Evolutionary conservation across 192 early-diverging fungal species (phyloP), one percentile per base, ranked within the genome.

Genomic region (Cladochytrium replicatum): DNA sequence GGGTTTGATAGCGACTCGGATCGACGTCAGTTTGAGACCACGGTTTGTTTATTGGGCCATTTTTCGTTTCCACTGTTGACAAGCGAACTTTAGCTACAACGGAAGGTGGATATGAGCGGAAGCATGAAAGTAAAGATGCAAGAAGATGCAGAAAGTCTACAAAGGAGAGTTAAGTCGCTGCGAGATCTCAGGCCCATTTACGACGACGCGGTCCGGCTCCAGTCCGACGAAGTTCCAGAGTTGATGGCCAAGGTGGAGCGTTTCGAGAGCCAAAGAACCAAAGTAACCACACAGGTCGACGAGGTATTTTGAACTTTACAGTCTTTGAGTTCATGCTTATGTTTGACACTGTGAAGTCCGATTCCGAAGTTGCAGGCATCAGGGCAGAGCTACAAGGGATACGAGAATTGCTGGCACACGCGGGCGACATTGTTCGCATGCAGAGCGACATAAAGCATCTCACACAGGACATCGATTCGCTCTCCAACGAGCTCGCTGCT

Each of bases 1-100:
- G 66, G 63, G 0, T 95, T 92, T 64, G 61, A 60, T n/a, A 50
- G 47, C 29, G 59, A 72, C 8, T 46, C 63, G 5, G 86, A 80
- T 9, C 51, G 32, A 15, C 45, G 52, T 17, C 48, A 27, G 30
- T 72, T 70, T 65, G 9, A 56, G 9, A 51, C 31, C 43, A 67
- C 60, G 54, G 72, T 69, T 43, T 34, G 39, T n/a, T 51, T 44
- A 41, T 7, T 44, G 29, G 4, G n/a, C 15, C 32, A 28, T 5
- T 42, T 54, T 5, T 24, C 21, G 21, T 32, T 38, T 29, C 8
- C 6, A 27, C n/a, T 4, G 6, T 30, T 19, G 41, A 15, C 21
- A 9, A 26, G 41, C 7, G 29, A 17, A 21, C 15, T 46, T 19
- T 22, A 75, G 63, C 50, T 72, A n/a, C n/a, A n/a, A n/a, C n/a